Evolutionary conservation across 1,284 basidiomycete genomes (phyloP).

Genomic region (Trametes versicolor): DNA sequence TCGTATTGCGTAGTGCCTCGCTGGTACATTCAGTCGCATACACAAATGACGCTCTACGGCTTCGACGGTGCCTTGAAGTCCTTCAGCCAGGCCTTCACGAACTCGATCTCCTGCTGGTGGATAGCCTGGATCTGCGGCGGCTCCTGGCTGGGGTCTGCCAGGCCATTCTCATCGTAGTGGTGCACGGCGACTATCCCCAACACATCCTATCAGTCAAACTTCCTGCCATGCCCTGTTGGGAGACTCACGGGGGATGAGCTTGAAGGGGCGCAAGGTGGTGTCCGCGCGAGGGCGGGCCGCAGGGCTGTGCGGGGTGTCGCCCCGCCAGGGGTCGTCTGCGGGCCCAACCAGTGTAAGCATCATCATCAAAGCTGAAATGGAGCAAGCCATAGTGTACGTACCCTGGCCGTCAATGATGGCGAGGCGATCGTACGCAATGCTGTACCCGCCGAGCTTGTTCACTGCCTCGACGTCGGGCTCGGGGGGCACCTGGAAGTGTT

Average conservation of each 20-base stretch:
- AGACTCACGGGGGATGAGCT: slow-evolving; percentile 81
- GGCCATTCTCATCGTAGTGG: slow-evolving; percentile 91
- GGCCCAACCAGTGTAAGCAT: no score
- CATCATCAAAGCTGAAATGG: no score
- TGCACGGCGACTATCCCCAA: slow-evolving; percentile 79
- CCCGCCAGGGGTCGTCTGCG: slow-evolving; percentile 89
- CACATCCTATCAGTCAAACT: slow-evolving; percentile 2
- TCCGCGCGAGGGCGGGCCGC: slow-evolving; percentile 77
- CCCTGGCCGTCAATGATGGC: slow-evolving; percentile 90
- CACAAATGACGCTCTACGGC: neutral
- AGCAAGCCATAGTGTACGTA: neutral
- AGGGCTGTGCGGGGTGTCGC: slow-evolving; percentile 86
- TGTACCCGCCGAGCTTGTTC: slow-evolving; percentile 83
- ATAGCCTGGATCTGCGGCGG: slow-evolving; percentile 83
- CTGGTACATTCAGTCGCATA: no score
- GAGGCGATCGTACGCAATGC: slow-evolving; percentile 77
- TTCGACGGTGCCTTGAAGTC: slow-evolving; percentile 53
- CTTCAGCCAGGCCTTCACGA: slow-evolving; percentile 88
- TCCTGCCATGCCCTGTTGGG: neutral
- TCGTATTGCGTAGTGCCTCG: no score
- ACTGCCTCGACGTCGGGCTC: slow-evolving; percentile 84
- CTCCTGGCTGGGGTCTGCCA: slow-evolving; percentile 69
- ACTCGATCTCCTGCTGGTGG: slow-evolving; percentile 84
- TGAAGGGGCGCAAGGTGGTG: slow-evolving; percentile 83
- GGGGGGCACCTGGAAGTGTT: slow-evolving; percentile 75